phyloP scores from a whole-genome alignment of 1,284 basidiomycete species.

The Psilocybe mexicana region DNA sequence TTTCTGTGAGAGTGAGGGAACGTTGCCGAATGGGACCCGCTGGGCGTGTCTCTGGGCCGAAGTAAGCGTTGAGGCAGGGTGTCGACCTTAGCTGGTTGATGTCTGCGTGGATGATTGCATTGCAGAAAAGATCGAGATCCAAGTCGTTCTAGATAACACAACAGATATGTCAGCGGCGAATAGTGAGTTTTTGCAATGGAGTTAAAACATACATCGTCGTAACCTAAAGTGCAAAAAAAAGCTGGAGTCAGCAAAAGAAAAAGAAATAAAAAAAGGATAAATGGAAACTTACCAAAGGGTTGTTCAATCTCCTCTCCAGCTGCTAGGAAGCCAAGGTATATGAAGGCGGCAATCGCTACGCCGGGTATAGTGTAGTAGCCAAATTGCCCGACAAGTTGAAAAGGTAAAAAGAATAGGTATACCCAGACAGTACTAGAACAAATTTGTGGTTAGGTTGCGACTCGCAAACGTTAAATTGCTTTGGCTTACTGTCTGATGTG shows the following conservation, averaged over 20 bases:
- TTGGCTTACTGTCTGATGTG: conserved; percentile 51
- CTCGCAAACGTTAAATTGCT: background rate
- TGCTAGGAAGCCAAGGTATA: conserved; percentile 65
- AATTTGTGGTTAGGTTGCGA: background rate
- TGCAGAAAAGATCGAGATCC: conserved; percentile 62
- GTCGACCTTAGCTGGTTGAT: conserved; percentile 48
- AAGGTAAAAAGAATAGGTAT: conserved; percentile 68
- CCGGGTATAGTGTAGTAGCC: conserved; percentile 61
- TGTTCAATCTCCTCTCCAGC: conserved; percentile 71
- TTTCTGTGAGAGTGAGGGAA: background rate
- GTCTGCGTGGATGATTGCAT: conserved; percentile 51
- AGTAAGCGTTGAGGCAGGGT: conserved; percentile 48
- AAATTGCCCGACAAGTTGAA: conserved; percentile 62
- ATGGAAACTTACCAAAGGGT: conserved; percentile 52
- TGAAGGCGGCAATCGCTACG: conserved; percentile 61
- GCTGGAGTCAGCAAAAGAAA: background rate
- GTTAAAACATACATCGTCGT: conserved; percentile 48
- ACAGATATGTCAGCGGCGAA: background rate
- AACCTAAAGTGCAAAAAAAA: conserved; percentile 37
- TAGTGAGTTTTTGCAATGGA: background rate
- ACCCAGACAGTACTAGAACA: conserved; percentile 59
- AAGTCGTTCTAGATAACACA: conserved; percentile 51
- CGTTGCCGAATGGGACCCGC: background rate
- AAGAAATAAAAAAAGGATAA: background rate
- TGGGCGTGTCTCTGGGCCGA: conserved; percentile 26